Percentiles rank a stretch among this genome's conserved stretches.
These are phyloP conservation scores for Suillus fuscotomentosus DNA, from an alignment of 768 basidiomycete genomes.

Conservation along the genomic window DNA sequence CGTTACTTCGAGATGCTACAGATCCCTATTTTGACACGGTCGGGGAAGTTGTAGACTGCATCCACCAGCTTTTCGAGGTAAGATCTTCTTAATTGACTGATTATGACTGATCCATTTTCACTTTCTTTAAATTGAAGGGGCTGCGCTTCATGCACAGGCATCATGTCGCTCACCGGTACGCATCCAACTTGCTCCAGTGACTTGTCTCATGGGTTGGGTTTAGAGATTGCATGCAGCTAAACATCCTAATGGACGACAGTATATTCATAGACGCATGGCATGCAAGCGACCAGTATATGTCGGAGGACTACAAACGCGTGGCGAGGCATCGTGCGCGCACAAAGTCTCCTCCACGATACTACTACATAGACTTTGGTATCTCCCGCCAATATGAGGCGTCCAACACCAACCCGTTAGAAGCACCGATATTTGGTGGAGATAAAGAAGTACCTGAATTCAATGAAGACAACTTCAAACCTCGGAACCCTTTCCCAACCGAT, in stretches of 20 bases:
- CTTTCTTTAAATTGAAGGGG: conserved; percentile 19
- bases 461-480: conserved; percentile 18
- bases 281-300: conserved; percentile 9
- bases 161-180: conserved; percentile 37
- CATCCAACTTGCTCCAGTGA: neutral
- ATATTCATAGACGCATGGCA: conserved; percentile 30
- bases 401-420: conserved; percentile 23
- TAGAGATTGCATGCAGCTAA: conserved; percentile 19
- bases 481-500: conserved; percentile 43
- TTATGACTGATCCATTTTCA: neutral
- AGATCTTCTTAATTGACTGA: neutral
- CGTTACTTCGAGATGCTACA: conserved; percentile 12
- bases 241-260: conserved; percentile 31
- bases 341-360: conserved; percentile 29
- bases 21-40: conserved; percentile 19
- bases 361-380: conserved; percentile 36
- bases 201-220: too few species aligned
- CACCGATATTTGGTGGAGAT: conserved; percentile 39
- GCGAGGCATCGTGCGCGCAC: conserved; percentile 30
- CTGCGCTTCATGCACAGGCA: conserved; percentile 38
- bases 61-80: conserved; percentile 15
- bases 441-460: conserved; percentile 39
- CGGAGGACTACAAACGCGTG: conserved; percentile 10
- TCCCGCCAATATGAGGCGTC: conserved; percentile 30
- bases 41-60: conserved; percentile 22